A percentile compares a stretch with the other conserved stretches of the same genome.
phyloP scores from a whole-genome alignment of 805 yeast species.

The Lachancea kluyveri region DNA sequence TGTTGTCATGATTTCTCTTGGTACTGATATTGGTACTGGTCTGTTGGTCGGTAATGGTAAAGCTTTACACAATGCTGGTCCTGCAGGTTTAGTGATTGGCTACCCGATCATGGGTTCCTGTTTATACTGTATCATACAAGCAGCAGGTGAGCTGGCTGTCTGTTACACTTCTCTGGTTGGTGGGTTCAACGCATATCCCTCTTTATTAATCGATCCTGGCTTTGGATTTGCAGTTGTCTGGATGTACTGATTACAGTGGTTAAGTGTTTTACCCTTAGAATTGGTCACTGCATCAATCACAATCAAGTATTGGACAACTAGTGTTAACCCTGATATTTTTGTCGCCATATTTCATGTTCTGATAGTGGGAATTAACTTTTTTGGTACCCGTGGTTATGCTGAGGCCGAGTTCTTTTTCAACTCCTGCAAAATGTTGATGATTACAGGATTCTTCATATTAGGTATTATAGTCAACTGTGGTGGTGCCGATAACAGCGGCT shows the following conservation, averaged over 20 bases:
- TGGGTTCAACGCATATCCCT: slow-evolving; percentile 55
- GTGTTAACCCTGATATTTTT: slow-evolving; percentile 49
- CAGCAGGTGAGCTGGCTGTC: slow-evolving; percentile 63
- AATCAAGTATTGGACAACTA: slow-evolving; percentile 47
- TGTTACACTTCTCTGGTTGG: slow-evolving; percentile 52
- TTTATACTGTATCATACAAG: slow-evolving; percentile 53
- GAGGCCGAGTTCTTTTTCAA: slow-evolving; percentile 62
- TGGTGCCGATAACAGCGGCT: slow-evolving; percentile 36
- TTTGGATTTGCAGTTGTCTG: slow-evolving; percentile 54
- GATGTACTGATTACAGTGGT: slow-evolving; percentile 59
- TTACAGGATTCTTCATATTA: slow-evolving; percentile 50
- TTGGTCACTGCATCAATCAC: slow-evolving; percentile 60
- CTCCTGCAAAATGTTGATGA: slow-evolving; percentile 54
- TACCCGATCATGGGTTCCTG: slow-evolving; percentile 50
- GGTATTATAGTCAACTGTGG: slow-evolving; percentile 40
- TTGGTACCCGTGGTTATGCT: slow-evolving; percentile 51
- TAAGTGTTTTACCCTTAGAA: slow-evolving; percentile 54
- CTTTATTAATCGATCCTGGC: slow-evolving; percentile 47
- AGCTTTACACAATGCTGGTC: slow-evolving; percentile 39
- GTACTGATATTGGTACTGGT: slow-evolving; percentile 82
- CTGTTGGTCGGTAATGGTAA: slow-evolving; percentile 51
- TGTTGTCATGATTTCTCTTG: slow-evolving; percentile 69
- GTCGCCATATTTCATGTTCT: slow-evolving; percentile 46
- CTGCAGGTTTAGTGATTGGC: slow-evolving; percentile 46
- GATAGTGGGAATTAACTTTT: slow-evolving; percentile 40